phyloP scores from a whole-genome alignment of 225 moss, liverwort and hornwort genomes.

The Lunularia cruciata region DNA sequence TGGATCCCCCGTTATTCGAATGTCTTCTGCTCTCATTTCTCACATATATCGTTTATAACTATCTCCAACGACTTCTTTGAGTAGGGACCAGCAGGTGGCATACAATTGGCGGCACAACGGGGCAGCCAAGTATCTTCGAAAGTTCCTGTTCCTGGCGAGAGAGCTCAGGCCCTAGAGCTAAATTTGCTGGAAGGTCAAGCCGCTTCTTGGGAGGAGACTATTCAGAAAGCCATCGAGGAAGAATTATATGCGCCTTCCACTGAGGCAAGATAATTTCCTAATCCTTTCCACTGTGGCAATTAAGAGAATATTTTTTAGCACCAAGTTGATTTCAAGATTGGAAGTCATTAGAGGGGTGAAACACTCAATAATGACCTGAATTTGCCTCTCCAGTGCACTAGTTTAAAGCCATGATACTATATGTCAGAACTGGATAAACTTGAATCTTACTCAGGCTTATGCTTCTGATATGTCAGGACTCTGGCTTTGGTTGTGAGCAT shows the following conservation, averaged over 20 bases:
- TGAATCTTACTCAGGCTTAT: no score
- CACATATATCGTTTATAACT: background rate
- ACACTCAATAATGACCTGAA: no score
- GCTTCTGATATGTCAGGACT: conserved; percentile 46
- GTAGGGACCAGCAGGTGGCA: conserved; percentile 65
- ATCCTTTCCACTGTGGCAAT: no score
- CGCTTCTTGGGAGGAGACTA: conserved; percentile 60
- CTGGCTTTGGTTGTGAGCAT: conserved; percentile 68
- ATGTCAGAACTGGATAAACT: no score
- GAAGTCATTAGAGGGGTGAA: no score
- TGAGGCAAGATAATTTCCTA: conserved; percentile 51
- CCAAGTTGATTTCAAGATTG: no score
- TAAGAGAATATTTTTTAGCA: no score
- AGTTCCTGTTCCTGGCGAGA: conserved; percentile 41
- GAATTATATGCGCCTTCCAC: conserved; percentile 66
- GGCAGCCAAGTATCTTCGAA: conserved; percentile 29
- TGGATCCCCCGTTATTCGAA: no score
- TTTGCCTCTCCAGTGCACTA: no score
- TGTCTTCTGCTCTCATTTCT: no score
- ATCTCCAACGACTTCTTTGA: conserved; percentile 20
- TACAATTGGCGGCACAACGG: conserved; percentile 33
- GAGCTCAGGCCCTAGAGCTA: conserved; percentile 40
- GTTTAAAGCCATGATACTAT: no score
- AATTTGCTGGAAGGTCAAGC: conserved; percentile 58
- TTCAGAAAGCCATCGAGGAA: conserved; percentile 58